These are phyloP conservation scores for Pythium rhizo-oryzae DNA, from an alignment of 352 stramenopile genomes.

Conservation along the genomic window DNA sequence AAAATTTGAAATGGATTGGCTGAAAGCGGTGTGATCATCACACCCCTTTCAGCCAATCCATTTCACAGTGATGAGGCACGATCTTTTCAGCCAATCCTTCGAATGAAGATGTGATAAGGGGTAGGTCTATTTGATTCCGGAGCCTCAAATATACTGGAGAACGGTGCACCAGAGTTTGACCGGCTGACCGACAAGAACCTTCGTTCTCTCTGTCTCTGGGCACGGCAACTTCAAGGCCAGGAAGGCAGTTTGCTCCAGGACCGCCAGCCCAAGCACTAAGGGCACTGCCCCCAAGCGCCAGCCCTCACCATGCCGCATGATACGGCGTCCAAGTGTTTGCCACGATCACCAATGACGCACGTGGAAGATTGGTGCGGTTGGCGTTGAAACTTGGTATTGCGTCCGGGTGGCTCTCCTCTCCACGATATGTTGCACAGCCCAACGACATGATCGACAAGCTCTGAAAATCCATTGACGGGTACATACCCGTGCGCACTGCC, in stretches of 20 bases:
- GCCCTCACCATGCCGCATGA: constrained; percentile 42
- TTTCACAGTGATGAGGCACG: no score
- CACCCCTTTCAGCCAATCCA: no score
- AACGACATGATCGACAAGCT: constrained; percentile 87
- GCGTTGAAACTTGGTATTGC: no score
- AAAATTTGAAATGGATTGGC: no score
- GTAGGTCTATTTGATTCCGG: constrained; percentile 7
- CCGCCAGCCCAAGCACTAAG: not conserved
- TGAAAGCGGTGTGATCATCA: no score
- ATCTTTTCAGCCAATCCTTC: not conserved
- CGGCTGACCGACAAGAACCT: constrained; percentile 29
- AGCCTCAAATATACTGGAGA: constrained; percentile 7
- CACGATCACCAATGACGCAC: constrained; percentile 74
- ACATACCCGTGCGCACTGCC: constrained; percentile 9
- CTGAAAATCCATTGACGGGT: no score
- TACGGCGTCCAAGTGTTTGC: constrained; percentile 68
- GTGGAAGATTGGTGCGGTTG: not conserved
- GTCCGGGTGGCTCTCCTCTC: not conserved
- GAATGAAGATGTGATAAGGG: not conserved
- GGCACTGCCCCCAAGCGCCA: no score
- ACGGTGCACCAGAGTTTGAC: constrained; percentile 22
- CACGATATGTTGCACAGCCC: constrained; percentile 29
- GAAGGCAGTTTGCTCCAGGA: not conserved
- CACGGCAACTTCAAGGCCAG: not conserved
- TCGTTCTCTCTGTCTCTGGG: not conserved